Conservation (phyloP, 2,329 filamentous ascomycete genomes). For the Periconia sp. region DNA sequence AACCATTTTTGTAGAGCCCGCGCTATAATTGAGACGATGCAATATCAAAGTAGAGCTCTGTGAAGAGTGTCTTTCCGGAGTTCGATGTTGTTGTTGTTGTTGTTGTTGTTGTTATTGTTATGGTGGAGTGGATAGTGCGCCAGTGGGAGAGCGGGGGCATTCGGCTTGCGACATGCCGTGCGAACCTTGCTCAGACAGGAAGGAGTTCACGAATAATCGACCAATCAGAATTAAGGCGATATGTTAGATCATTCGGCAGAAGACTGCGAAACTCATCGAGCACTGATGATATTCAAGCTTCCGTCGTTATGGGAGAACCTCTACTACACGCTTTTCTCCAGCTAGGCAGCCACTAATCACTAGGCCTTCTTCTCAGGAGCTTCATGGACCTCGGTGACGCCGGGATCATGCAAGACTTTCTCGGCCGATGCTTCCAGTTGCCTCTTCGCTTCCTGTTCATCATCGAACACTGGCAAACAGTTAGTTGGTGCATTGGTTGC, state of each 20-base stretch:
- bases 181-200: neutral
- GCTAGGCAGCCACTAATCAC: neutral
- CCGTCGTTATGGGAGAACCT: too few relatives aligned
- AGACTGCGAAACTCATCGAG: too few relatives aligned
- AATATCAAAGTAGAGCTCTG: neutral
- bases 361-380: conserved; percentile 32
- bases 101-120: conserved; percentile 13
- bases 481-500: conserved; percentile 6
- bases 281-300: too few relatives aligned
- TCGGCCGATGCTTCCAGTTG: conserved; percentile 24
- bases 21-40: too few relatives aligned
- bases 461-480: conserved; percentile 36
- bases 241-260: too few relatives aligned
- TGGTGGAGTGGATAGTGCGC: neutral
- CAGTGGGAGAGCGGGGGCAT: neutral
- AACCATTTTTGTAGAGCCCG: conserved; percentile 43
- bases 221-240: conserved; percentile 2
- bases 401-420: conserved; percentile 28
- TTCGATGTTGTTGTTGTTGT: neutral
- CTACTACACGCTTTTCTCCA: neutral
- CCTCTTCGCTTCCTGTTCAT: conserved; percentile 29
- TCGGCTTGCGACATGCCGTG: conserved; percentile 1
- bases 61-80: neutral
- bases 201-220: neutral
- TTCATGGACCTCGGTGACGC: conserved; percentile 29